phyloP scores from a whole-genome alignment of 371 early-diverging fungal species.

The Mucor lusitanicus region DNA sequence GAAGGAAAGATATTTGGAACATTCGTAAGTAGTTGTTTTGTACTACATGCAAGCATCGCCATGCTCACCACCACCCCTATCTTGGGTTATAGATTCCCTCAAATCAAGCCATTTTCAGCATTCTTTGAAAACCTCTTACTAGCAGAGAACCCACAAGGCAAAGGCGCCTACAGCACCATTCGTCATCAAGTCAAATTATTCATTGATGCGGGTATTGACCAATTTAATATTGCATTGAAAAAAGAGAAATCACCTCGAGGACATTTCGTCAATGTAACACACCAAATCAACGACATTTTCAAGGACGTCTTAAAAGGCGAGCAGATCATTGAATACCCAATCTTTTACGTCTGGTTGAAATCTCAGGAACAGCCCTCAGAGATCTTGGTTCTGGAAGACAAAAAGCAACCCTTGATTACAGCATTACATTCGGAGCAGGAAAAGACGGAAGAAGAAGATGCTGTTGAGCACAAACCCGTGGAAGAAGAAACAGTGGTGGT shows the following conservation, averaged over 20 bases:
- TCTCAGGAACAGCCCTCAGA: slow-evolving; percentile 20
- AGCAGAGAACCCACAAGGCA: slow-evolving; percentile 33
- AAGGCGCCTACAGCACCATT: slow-evolving; percentile 26
- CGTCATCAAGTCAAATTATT: slow-evolving; percentile 39
- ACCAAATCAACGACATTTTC: slow-evolving; percentile 22
- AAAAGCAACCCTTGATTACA: slow-evolving; percentile 9
- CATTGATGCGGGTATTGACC: slow-evolving; percentile 32
- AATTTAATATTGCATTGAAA: slow-evolving; percentile 37
- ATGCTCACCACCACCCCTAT: not conserved
- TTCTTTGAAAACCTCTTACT: slow-evolving; percentile 42
- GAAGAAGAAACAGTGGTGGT: not conserved
- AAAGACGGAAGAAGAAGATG: not conserved
- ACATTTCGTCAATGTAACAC: slow-evolving; percentile 31
- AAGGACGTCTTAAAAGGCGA: slow-evolving; percentile 33
- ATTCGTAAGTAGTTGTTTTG: slow-evolving; percentile 34
- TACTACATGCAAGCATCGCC: not conserved
- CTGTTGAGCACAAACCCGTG: not conserved
- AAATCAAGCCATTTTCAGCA: slow-evolving; percentile 20
- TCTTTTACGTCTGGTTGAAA: slow-evolving; percentile 40
- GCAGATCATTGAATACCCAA: slow-evolving; percentile 45
- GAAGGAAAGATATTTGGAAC: slow-evolving; percentile 33
- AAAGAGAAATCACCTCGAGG: slow-evolving; percentile 34
- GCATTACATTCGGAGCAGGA: not conserved
- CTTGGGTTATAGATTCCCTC: slow-evolving; percentile 20
- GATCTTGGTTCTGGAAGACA: slow-evolving; percentile 28